Base-by-base conservation (phyloP, 257 asterid genomes). In the Rauvolfia tetraphylla region DNA sequence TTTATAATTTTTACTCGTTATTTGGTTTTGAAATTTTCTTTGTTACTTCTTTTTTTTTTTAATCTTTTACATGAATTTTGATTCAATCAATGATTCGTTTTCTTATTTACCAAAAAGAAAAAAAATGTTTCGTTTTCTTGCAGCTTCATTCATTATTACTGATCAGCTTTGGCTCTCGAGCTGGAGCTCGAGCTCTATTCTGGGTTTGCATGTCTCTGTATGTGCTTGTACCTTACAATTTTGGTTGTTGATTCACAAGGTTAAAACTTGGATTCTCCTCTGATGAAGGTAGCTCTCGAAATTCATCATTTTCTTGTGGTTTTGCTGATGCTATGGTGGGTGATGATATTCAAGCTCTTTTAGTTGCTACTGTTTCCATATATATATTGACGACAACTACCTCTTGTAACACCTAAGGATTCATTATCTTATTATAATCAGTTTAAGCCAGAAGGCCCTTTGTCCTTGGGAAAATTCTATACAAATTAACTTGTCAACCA, bases 141-240 rank as follows among this genome's bases (percentile, higher is more conserved):
- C 39, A 44, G 36, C 31, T 23, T 20, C 12, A 14, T 5, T 13
- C 46, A 63, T 57, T 53, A 20, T 22, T 44, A 44, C 25, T 13
- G 73, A 10, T 75, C 57, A 20, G 11, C 12, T 14, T 75, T 44
- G 72, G 61, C 42, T 57, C 63, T 33, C 14, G 31, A 9, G 38
- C 63, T 29, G 18, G 79, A 44, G 18, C 5, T 18, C 38, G 42
- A 31, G 22, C 8, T n/a, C n/a, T 4, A 41, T 41, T 20, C 65
- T 63, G 72, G 49, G 29, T 48, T 48, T 75, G 79, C 65, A 31
- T 75, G 51, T 44, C 68, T 63, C 44, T 44, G 63, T 62, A 20
- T 12, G 29, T 18, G 23, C 49, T 31, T 33, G 65, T 29, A 18
- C 72, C 58, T 31, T 58, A 38, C 54, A 13, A 3, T 73, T 38